Conservation (phyloP, 306 rosid genomes). For the Vigna angularis region DNA sequence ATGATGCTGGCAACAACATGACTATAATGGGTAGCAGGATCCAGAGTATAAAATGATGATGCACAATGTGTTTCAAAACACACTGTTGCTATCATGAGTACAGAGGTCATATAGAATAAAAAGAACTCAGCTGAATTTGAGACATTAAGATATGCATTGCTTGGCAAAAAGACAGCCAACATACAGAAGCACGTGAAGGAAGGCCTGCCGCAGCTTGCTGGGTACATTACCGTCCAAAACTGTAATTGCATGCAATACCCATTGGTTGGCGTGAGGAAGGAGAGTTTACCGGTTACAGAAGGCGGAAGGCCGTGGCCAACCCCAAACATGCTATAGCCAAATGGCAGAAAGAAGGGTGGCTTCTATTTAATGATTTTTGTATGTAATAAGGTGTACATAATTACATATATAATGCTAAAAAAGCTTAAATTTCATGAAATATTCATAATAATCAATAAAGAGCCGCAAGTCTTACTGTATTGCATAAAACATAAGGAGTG, state of each 20-base stretch:
- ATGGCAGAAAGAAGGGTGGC: background rate
- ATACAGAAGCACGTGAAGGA: background rate
- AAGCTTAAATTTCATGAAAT: background rate
- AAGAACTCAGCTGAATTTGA: background rate
- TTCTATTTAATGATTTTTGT: background rate
- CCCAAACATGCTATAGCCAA: background rate
- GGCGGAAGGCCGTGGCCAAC: background rate
- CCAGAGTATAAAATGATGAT: background rate
- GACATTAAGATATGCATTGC: background rate
- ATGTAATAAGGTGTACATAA: background rate
- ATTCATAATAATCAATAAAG: background rate
- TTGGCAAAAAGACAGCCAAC: background rate
- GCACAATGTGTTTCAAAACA: background rate
- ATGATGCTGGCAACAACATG: background rate
- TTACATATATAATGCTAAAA: background rate
- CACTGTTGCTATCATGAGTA: constrained; percentile 1
- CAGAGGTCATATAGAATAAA: background rate
- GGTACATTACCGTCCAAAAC: background rate
- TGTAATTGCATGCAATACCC: background rate
- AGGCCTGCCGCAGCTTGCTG: background rate
- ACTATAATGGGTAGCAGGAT: background rate
- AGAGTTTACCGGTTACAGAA: background rate
- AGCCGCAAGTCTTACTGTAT: background rate
- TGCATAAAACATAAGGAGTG: too few species aligned
- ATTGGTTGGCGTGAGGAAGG: background rate